Base-by-base conservation (phyloP, 257 asterid species). In the Ligustrum vulgare region DNA sequence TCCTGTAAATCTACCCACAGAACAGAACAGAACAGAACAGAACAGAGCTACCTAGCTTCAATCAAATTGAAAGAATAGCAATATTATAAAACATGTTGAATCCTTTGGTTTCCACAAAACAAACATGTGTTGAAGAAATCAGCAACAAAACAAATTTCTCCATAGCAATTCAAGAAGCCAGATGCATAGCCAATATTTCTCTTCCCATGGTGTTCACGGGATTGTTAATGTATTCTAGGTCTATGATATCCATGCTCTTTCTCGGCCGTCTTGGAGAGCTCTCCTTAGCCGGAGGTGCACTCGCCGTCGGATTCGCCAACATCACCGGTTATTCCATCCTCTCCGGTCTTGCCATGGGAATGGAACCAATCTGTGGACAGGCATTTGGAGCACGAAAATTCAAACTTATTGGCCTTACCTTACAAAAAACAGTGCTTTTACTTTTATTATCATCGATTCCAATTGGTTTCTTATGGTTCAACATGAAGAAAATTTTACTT, bases 311-410 rank as follows among this genome's bases (percentile, higher is more conserved):
- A 3, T 79, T 82, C 67, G 86, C 84, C 0, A 83, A 88, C 82
- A 86, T 88, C 81, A 86, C 85, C 23, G 93, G 91, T 8, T 86
- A 87, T 79, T 86, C 93, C 2, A 75, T 88, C 33, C 88, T 88
- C 69, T 88, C 91, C 37, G 93, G 93, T 15, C 86, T 89, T 3
- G 80, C 90, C 54, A 83, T 78, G 77, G 93, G 93, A 1, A 89
- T 89, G 91, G 93, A 89, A 73, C 90, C 91, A 22, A 87, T 89
- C 1, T 89, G 93, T 79, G 91, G 86, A 34, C 93, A 89, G 36
- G 90, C 93, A 22, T 89, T 74, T 45, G 93, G 93, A 3, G 93
- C 91, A 18, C 76, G 85, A 12, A 73, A 82, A 8, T 89, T 66
- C 78, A 83, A 84, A n/a, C 73, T 87, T 62, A 77, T 89, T 3